Evolutionary conservation across 495 filamentous ascomycete species (phyloP).

Genomic region (Talaromyces nanjingensis): DNA sequence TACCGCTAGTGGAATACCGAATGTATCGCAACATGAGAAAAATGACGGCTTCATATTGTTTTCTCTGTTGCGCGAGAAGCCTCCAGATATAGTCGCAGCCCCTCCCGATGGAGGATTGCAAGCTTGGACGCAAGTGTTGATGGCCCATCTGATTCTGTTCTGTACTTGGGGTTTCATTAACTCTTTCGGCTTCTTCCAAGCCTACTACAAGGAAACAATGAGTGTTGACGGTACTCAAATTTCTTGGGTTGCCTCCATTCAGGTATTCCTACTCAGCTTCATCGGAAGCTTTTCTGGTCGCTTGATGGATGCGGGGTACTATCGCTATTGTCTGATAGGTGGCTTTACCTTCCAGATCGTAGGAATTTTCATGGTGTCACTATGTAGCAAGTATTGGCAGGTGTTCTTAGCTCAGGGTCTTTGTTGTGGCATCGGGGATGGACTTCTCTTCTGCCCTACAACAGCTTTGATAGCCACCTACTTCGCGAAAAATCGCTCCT

Average conservation of each 20-base stretch:
- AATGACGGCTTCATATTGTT: not conserved
- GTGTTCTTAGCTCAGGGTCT: slow-evolving; percentile 77
- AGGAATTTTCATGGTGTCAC: slow-evolving; percentile 68
- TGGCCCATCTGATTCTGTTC: slow-evolving; percentile 59
- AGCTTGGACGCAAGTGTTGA: slow-evolving; percentile 60
- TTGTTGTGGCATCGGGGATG: slow-evolving; percentile 64
- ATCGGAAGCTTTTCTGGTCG: slow-evolving; percentile 48
- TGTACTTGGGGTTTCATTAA: slow-evolving; percentile 72
- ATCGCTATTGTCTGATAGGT: slow-evolving; percentile 45
- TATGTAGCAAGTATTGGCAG: slow-evolving; percentile 61
- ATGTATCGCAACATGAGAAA: too few species aligned
- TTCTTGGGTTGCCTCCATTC: slow-evolving; percentile 49
- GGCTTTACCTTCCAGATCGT: slow-evolving; percentile 43
- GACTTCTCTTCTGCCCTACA: slow-evolving; percentile 62
- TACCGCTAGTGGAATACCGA: too few species aligned
- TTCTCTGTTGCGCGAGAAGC: not conserved
- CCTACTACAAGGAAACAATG: slow-evolving; percentile 54
- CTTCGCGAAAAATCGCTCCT: slow-evolving; percentile 62
- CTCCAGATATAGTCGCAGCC: not conserved
- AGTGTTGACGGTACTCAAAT: slow-evolving; percentile 44
- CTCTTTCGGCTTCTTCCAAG: slow-evolving; percentile 74
- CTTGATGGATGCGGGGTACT: slow-evolving; percentile 62
- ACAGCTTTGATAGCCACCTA: slow-evolving; percentile 70
- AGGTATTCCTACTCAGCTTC: slow-evolving; percentile 26
- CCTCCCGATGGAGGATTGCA: slow-evolving; percentile 56